Conservation (phyloP, 306 rosid species). For the Vigna nakashimae region DNA sequence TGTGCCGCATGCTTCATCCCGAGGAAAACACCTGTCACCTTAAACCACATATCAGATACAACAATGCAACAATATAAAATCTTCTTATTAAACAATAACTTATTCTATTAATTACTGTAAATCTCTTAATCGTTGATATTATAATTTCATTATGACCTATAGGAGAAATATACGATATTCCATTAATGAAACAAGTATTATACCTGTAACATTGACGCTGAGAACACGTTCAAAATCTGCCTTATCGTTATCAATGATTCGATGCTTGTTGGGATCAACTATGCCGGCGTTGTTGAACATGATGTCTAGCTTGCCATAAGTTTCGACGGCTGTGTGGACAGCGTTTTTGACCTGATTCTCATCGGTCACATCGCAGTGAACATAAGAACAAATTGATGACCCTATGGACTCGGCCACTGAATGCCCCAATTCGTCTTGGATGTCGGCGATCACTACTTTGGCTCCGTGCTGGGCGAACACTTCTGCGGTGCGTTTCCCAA, state of each 20-base stretch:
- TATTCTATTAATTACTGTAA: too few species aligned
- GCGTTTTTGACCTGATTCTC: slow-evolving; percentile 69
- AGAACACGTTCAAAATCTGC: slow-evolving; percentile 77
- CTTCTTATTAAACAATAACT: too few species aligned
- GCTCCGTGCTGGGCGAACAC: slow-evolving; percentile 73
- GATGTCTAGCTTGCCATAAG: slow-evolving; percentile 72
- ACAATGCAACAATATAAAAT: neutral
- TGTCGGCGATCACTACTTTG: slow-evolving; percentile 66
- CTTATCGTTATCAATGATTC: slow-evolving; percentile 67
- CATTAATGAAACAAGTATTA: too few species aligned
- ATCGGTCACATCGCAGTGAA: slow-evolving; percentile 77
- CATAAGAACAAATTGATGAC: slow-evolving; percentile 45
- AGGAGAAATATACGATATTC: too few species aligned
- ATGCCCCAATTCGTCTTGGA: slow-evolving; percentile 75
- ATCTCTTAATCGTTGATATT: too few species aligned
- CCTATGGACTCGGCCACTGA: slow-evolving; percentile 51
- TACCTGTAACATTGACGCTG: slow-evolving; percentile 57
- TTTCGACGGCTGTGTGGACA: slow-evolving; percentile 44
- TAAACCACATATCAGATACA: neutral
- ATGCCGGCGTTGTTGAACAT: slow-evolving; percentile 91
- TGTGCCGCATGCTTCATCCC: slow-evolving; percentile 82
- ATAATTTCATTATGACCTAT: too few species aligned
- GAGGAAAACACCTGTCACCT: slow-evolving; percentile 71
- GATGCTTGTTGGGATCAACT: slow-evolving; percentile 48
- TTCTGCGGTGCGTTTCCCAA: slow-evolving; percentile 71